Evolutionary conservation across 768 basidiomycete genomes (phyloP).

Genomic region (Tricholoma terreum): DNA sequence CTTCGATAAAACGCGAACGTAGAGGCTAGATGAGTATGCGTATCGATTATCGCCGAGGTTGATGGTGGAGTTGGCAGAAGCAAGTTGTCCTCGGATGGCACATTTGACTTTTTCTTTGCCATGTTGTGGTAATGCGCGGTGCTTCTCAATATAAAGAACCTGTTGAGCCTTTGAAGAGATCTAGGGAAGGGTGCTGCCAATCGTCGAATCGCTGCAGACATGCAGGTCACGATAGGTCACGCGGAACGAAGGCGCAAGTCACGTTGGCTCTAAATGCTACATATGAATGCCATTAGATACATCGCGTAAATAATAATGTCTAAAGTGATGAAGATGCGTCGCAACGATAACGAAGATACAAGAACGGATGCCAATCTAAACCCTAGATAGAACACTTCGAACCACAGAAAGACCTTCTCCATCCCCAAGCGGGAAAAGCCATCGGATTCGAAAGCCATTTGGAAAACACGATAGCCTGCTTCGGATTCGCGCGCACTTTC

Average conservation of each 20-base stretch:
- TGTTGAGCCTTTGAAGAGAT: background rate
- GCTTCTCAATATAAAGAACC: background rate
- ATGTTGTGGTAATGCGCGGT: background rate
- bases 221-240: background rate
- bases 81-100: constrained; percentile 34
- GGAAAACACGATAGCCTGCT: constrained; percentile 27
- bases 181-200: background rate
- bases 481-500: constrained; percentile 14
- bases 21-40: constrained; percentile 80
- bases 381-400: background rate
- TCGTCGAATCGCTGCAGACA: background rate
- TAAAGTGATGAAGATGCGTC: background rate
- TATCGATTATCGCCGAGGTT: constrained; percentile 60
- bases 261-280: too few species aligned
- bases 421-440: constrained; percentile 37
- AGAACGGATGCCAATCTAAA: background rate
- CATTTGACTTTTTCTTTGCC: constrained; percentile 30
- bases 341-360: background rate
- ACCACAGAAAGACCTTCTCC: constrained; percentile 23
- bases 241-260: too few species aligned
- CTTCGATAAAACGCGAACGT: constrained; percentile 63
- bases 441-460: constrained; percentile 34
- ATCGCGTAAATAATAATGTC: background rate
- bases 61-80: constrained; percentile 37
- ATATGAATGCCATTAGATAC: too few species aligned